Base-by-base conservation (phyloP, 108 stramenopile genomes). In the Nannochloropsis oceanica region DNA sequence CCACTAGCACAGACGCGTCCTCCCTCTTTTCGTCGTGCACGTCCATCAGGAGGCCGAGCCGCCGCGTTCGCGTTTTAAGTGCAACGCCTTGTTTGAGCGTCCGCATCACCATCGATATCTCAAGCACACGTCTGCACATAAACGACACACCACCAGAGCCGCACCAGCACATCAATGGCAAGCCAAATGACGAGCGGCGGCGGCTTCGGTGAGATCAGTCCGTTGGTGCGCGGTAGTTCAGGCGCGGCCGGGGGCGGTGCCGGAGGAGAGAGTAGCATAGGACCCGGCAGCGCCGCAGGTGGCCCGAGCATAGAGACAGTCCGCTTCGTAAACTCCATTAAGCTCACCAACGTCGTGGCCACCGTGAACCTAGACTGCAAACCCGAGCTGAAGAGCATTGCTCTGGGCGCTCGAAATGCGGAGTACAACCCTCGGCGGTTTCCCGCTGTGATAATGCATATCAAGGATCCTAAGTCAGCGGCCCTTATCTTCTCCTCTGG, bases 351-450 rank as follows among this genome's bases (percentile, higher is more conserved):
- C 88, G 81, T 92, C 13, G 91, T 92, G 26, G 89, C 90, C 26
- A 93, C 92, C 12, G 96, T 95, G 81, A 95, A 97, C 86, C 92
- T 98, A 26, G 93, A 93, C n/a, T 91, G 94, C 14, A 92, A 92
- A 12, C 89, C 97, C 26, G 97, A 99, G 85, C 91, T 99, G 79
- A 94, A 95, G 86, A 92, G 93, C 83, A 95, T 99, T 73, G 96
- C 97, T 44, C 91, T 95, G 43, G 93, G 94, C 79, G 95, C 95
- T 84, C 94, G 97, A 24, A 99, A 99, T 86, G 97, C 97, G 25
- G 99, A 99, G 91, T 99, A 97, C 93, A 99, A 98, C 90, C 97
- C 99, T 1, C 92, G 95, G 84, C 93, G 96, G 43, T 98, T 97
- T 85, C 91, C 95, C 5, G 97, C 96, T 34, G 95, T 95, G 50